phyloP scores from a whole-genome alignment of 768 basidiomycete species.

The Mycena alexandri region DNA sequence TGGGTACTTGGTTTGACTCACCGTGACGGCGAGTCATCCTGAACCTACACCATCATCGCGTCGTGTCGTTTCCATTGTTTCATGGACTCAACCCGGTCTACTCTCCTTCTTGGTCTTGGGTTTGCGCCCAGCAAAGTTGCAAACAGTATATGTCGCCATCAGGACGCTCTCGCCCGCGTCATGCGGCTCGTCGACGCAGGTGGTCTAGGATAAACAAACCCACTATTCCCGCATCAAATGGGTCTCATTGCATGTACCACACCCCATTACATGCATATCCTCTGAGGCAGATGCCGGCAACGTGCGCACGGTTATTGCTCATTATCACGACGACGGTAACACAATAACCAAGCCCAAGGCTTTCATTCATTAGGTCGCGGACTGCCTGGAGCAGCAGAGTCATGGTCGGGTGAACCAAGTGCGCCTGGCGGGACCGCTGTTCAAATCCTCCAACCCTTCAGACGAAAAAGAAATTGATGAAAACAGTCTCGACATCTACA shows the following conservation, averaged over 20 bases:
- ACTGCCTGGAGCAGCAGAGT: conserved; percentile 79
- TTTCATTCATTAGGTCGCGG: conserved; percentile 96
- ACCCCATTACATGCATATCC: conserved; percentile 91
- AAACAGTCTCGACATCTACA: not conserved
- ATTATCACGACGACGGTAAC: conserved; percentile 74
- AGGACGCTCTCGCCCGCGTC: not conserved
- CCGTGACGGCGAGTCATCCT: not conserved
- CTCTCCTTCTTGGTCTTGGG: not conserved
- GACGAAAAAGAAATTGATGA: conserved; percentile 3
- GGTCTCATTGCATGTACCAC: conserved; percentile 85
- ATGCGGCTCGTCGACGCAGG: not conserved
- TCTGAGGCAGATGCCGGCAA: conserved; percentile 80
- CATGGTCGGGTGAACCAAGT: conserved; percentile 89
- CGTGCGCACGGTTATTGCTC: conserved; percentile 82
- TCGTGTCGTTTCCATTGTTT: too few species aligned
- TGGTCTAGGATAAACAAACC: not conserved
- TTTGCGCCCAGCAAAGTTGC: not conserved
- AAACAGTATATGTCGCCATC: not conserved
- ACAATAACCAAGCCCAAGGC: conserved; percentile 84
- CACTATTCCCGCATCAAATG: too few species aligned
- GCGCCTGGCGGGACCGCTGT: conserved; percentile 90
- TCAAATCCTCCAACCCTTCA: conserved; percentile 90
- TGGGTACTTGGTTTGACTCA: too few species aligned
- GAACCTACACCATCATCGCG: too few species aligned
- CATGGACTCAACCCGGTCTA: too few species aligned